phyloP scores from a whole-genome alignment of 106 monocot species.

The Dioscorea alata region DNA sequence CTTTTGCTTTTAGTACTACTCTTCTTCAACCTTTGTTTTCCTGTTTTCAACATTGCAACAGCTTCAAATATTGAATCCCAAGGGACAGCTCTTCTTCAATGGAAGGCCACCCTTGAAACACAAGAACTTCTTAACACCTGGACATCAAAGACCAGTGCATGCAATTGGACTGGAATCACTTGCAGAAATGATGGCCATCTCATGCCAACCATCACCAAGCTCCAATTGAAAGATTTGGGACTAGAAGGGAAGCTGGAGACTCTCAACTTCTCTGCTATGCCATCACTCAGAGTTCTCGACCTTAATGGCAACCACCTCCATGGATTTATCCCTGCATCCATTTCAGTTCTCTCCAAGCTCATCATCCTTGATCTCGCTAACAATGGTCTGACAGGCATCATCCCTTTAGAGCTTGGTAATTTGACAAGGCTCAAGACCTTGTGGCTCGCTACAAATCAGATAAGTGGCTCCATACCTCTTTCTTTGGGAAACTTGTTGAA shows the following conservation, averaged over 20 bases:
- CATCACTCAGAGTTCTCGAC: constrained; percentile 5
- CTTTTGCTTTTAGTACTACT: too few species aligned
- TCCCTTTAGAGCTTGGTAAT: too few species aligned
- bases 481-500: too few species aligned
- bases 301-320: background rate
- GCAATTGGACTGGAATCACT: constrained; percentile 6
- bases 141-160: background rate
- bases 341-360: too few species aligned
- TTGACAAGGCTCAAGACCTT: too few species aligned
- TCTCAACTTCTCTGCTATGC: constrained; percentile 11
- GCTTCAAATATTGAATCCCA: background rate
- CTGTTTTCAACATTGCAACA: background rate
- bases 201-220: background rate
- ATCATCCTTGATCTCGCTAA: too few species aligned
- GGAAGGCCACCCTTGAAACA: constrained; percentile 5
- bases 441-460: too few species aligned
- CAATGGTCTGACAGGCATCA: too few species aligned
- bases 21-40: background rate
- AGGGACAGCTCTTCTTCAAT: background rate
- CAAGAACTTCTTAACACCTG: background rate
- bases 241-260: constrained; percentile 11
- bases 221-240: too few species aligned
- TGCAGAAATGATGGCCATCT: background rate
- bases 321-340: constrained; percentile 12
- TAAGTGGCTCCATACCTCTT: too few species aligned